Evolutionary conservation across 345 rosid species (phyloP).

Genomic region (Populus nigra): DNA sequence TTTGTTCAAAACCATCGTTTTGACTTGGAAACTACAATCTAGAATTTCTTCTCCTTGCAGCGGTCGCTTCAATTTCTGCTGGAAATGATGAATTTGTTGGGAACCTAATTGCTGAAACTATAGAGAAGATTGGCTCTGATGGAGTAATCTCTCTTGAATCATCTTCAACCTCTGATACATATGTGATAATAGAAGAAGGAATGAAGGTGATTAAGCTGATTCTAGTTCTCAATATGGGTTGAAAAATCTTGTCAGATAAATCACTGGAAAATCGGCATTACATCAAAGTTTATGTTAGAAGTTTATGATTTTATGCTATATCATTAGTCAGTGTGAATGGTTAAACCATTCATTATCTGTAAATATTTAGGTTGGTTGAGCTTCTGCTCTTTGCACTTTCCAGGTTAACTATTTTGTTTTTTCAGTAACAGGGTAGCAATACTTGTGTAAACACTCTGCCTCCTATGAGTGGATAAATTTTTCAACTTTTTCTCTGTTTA

Average conservation of each 20-base stretch:
- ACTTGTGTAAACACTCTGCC: background rate
- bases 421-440: background rate
- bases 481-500: background rate
- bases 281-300: background rate
- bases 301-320: background rate
- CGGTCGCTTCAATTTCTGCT: too few relatives aligned
- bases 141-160: constrained; percentile 78
- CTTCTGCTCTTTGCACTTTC: background rate
- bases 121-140: too few relatives aligned
- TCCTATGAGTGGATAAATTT: background rate
- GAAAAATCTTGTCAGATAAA: background rate
- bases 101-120: too few relatives aligned
- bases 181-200: constrained; percentile 75
- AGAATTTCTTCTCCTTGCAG: too few relatives aligned
- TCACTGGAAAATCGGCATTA: background rate
- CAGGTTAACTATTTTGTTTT: background rate
- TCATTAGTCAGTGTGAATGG: background rate
- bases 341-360: background rate
- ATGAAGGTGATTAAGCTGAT: constrained; percentile 51
- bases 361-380: constrained; percentile 1
- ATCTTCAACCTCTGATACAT: constrained; percentile 70
- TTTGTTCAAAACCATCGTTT: too few relatives aligned
- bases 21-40: too few relatives aligned
- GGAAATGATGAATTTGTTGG: too few relatives aligned
- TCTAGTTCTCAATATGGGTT: constrained; percentile 10